A percentile compares a stretch with the other conserved stretches of the same genome.
These are phyloP conservation scores for Conticribra weissflogii DNA, from an alignment of 108 stramenopile genomes.

Conservation along the genomic window DNA sequence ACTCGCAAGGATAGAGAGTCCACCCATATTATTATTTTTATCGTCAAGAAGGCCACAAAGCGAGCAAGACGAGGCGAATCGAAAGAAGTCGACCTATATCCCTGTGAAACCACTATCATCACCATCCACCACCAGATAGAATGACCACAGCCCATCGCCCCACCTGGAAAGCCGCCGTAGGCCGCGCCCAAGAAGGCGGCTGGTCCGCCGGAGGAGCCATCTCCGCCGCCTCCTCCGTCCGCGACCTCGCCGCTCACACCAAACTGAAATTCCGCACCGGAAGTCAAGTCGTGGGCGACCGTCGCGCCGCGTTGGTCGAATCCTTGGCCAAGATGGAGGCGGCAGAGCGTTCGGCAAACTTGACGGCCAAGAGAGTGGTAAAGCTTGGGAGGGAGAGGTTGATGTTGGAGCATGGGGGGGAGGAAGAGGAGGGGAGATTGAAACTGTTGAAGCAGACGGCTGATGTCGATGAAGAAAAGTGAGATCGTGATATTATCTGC, in stretches of 20 bases:
- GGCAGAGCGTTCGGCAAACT: slow-evolving; percentile 62
- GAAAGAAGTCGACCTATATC: no score
- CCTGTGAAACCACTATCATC: not conserved
- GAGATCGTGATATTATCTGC: no score
- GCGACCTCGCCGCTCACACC: slow-evolving; percentile 79
- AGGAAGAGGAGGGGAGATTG: slow-evolving; percentile 68
- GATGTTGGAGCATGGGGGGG: slow-evolving; percentile 45
- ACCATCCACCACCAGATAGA: slow-evolving; percentile 2
- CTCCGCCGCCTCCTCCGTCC: slow-evolving; percentile 54
- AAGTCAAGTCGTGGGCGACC: slow-evolving; percentile 55
- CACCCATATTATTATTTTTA: no score
- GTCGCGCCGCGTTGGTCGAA: slow-evolving; percentile 66
- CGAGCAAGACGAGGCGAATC: no score
- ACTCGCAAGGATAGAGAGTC: no score
- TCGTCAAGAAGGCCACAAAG: no score
- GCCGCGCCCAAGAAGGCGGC: slow-evolving; percentile 82
- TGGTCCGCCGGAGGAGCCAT: slow-evolving; percentile 79
- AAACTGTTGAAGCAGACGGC: slow-evolving; percentile 80
- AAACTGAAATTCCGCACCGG: slow-evolving; percentile 86
- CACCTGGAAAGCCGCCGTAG: slow-evolving; percentile 94
- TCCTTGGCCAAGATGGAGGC: slow-evolving; percentile 80
- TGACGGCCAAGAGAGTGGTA: slow-evolving; percentile 46
- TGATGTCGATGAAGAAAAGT: slow-evolving; percentile 75
- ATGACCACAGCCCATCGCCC: slow-evolving; percentile 94
- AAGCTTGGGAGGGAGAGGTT: slow-evolving; percentile 41